Conservation (phyloP, 495 filamentous ascomycete species). For the Aspergillus nidulans region DNA sequence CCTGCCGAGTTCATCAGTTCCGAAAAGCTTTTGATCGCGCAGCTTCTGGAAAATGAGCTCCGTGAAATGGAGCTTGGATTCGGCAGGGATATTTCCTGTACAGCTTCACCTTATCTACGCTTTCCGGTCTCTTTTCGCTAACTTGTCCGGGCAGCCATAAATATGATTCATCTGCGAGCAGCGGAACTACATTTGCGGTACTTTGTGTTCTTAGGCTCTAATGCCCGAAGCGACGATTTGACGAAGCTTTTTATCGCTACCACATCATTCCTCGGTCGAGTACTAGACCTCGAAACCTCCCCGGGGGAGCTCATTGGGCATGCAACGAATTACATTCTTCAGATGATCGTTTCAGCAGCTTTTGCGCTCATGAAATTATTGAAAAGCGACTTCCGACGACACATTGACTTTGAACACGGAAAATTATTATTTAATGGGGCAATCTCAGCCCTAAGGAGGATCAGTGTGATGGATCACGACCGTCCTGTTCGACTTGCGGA, state of each 20-base stretch:
- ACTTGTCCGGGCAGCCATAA: conserved; percentile 56
- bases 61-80: conserved; percentile 50
- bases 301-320: conserved; percentile 58
- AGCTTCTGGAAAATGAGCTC: conserved; percentile 49
- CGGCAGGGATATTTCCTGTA: conserved; percentile 44
- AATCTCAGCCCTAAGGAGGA: conserved; percentile 69
- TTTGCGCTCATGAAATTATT: conserved; percentile 84
- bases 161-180: conserved; percentile 46
- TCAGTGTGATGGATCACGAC: conserved; percentile 82
- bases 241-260: conserved; percentile 63
- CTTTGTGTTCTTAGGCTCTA: conserved; percentile 45
- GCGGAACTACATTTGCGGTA: conserved; percentile 44
- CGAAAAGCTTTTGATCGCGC: conserved; percentile 63
- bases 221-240: conserved; percentile 66
- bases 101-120: conserved; percentile 42
- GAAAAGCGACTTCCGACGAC: conserved; percentile 70
- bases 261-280: conserved; percentile 44
- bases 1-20: conserved; percentile 69
- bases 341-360: conserved; percentile 86
- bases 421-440: conserved; percentile 71
- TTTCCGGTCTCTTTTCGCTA: conserved; percentile 57
- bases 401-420: conserved; percentile 67
- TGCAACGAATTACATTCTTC: conserved; percentile 82
- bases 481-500: conserved; percentile 57
- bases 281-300: conserved; percentile 43